Evolutionary conservation across 192 early-diverging fungal species (phyloP).

Genomic region (Pilobolus umbonatus): DNA sequence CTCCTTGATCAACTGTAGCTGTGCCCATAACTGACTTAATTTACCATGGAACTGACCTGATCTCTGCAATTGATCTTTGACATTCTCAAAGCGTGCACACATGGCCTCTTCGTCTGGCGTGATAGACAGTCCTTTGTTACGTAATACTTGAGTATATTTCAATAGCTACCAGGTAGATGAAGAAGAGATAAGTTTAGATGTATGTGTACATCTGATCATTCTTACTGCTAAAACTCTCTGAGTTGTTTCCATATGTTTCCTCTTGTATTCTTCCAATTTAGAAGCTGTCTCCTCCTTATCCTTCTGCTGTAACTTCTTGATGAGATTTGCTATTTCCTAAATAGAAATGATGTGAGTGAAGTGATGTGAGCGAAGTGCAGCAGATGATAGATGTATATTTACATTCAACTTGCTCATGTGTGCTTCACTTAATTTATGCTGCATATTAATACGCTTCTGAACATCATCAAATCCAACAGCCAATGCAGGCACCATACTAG

Average conservation of each 20-base stretch:
- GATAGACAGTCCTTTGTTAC: slow-evolving; percentile 75
- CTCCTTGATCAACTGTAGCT: slow-evolving; percentile 68
- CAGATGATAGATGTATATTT: slow-evolving; percentile 2
- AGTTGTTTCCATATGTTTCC: slow-evolving; percentile 68
- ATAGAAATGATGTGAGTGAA: not conserved
- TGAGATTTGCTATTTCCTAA: slow-evolving; percentile 20
- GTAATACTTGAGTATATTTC: slow-evolving; percentile 67
- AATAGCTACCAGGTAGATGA: slow-evolving; percentile 6
- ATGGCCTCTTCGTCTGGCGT: slow-evolving; percentile 81
- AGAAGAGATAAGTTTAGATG: not conserved
- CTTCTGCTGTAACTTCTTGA: slow-evolving; percentile 34
- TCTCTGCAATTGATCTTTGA: slow-evolving; percentile 68
- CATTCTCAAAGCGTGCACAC: slow-evolving; percentile 64
- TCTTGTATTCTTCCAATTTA: slow-evolving; percentile 72
- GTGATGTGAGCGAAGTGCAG: not conserved
- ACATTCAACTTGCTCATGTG: slow-evolving; percentile 69
- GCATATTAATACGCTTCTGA: slow-evolving; percentile 76
- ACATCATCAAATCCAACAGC: slow-evolving; percentile 89
- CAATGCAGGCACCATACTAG: slow-evolving; percentile 85
- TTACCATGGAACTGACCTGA: slow-evolving; percentile 76
- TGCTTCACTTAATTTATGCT: slow-evolving; percentile 61
- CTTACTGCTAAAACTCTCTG: slow-evolving; percentile 67
- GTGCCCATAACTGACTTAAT: slow-evolving; percentile 79
- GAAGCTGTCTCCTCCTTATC: slow-evolving; percentile 67
- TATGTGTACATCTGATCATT: not conserved